Evolutionary conservation across 768 basidiomycete genomes (phyloP), one percentile per base, ranked within the genome.

Genomic region (Amyloporia xantha): DNA sequence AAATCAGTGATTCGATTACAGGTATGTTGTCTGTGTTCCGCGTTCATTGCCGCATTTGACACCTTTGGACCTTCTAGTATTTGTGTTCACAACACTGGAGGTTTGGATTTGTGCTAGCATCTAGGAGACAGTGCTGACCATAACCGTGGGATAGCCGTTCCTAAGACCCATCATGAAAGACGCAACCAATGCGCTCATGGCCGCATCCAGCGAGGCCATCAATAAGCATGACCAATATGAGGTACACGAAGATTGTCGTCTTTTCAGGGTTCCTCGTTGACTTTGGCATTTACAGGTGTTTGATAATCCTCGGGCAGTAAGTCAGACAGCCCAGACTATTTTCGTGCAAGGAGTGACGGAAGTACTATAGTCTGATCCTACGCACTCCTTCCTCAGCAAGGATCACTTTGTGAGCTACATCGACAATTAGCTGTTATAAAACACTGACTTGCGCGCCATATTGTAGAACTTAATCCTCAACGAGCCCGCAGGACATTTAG

Each of bases 301-400:
- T 72, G 82, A 93, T 52, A 82, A 91, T 62, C 84, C 87, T 1
- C 69, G 77, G 50, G 85, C 88, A 12, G 85, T 86, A 56, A 61
- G 74, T 33, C 30, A 7, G 30, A 7, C 30, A 7, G 30, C 30
- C 30, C 30, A n/a, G 24, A 17, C 39, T 47, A 10, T 47, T 12
- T 1, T 19, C 4, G 12, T 23, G 3, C 19, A 33, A 33, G 7
- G 15, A 7, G 7, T 39, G 17, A 10, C 19, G 13, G 17, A 39
- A 39, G 26, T 47, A 3, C 4, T 17, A 10, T 56, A 88, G 81
- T 86, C 83, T 27, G 90, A 93, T 61, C 90, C 90, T 2, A 93
- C 89, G 2, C 89, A 91, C 62, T 91, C 87, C 2, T 88, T 89
- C 72, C 65, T 92, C 65, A 89, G 86, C 62, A 91, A 91, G 68